Base-by-base conservation (phyloP, 495 filamentous ascomycete genomes). In the Trichoderma orchidacearum region DNA sequence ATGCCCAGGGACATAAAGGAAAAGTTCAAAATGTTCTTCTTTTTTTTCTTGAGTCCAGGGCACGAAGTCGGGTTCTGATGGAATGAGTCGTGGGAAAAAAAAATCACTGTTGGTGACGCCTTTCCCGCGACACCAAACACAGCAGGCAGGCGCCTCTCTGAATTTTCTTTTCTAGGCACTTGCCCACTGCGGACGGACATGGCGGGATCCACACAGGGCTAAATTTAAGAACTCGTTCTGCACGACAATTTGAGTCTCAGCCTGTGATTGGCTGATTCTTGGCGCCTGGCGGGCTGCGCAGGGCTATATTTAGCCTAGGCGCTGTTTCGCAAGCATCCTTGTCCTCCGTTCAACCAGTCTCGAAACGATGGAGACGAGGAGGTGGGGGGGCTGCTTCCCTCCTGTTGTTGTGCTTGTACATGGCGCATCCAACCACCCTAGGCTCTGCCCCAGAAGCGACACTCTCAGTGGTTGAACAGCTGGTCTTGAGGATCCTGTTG, bases 291-390 rank as follows among this genome's bases (percentile, higher is more conserved):
- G 27, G 28, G 51, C 27, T 53, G 51, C 17, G 30, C 30, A 32
- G 27, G 51, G 51, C 51, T 53, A 53, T 53, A 53, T 53, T 53
- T 53, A 53, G 51, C 28, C 51, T 30, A 53, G 28, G 28, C 28
- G 28, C 30, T 53, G 51, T 53, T 53, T 53, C 51, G 51, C 51
- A 53, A n/a, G 51, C 28, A 53, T 21, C 51, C 27, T 28, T 32
- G 41, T 30, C n/a, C 51, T 30, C 51, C 51, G 27, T 28, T 30
- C 51, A 53, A 30, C 51, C 51, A 32, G 32, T n/a, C 28, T 53
- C 51, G 51, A 32, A 32, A 32, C 51, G 41, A 48, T 53, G 25
- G 51, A 32, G 27, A 32, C 51, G 41, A 48, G 41, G 41, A 48
- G 41, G 41, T 48, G 41, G 41, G 41, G 41, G 32, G 32, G n/a